Percentiles rank a stretch among this genome's conserved stretches.
These are phyloP conservation scores for Penstemon davidsonii DNA, from an alignment of 257 asterid species.

Conservation along the genomic window DNA sequence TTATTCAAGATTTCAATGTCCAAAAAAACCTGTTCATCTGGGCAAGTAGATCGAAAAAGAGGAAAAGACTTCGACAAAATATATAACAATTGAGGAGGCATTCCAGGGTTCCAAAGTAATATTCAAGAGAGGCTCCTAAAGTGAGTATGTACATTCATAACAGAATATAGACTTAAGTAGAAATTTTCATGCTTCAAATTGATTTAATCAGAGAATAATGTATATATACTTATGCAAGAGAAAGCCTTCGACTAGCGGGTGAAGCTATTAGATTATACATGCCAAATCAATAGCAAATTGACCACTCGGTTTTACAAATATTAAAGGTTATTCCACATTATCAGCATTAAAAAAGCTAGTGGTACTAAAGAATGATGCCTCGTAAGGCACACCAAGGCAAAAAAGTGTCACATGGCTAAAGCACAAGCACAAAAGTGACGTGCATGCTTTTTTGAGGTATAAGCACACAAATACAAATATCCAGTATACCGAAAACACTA, in stretches of 20 bases:
- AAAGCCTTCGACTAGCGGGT: neutral
- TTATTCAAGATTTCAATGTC: neutral
- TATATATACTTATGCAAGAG: neutral
- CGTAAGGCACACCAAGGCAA: neutral
- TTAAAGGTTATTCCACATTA: no score
- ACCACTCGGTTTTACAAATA: no score
- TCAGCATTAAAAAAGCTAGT: no score
- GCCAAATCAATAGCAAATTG: neutral
- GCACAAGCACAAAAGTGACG: no score
- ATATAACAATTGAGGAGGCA: neutral
- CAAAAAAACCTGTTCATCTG: neutral
- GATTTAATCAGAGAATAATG: neutral
- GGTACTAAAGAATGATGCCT: no score
- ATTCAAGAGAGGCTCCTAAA: neutral
- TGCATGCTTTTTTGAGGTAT: no score
- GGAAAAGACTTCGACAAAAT: neutral
- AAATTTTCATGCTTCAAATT: neutral
- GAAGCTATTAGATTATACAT: neutral
- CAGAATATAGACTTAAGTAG: neutral
- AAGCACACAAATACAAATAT: neutral
- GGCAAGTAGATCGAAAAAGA: neutral
- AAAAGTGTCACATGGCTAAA: neutral
- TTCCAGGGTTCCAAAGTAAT: neutral
- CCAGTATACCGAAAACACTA: neutral
- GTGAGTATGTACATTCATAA: neutral